phyloP scores from a whole-genome alignment of 2,329 filamentous ascomycete genomes.

The Cyphellophora attinorum region DNA sequence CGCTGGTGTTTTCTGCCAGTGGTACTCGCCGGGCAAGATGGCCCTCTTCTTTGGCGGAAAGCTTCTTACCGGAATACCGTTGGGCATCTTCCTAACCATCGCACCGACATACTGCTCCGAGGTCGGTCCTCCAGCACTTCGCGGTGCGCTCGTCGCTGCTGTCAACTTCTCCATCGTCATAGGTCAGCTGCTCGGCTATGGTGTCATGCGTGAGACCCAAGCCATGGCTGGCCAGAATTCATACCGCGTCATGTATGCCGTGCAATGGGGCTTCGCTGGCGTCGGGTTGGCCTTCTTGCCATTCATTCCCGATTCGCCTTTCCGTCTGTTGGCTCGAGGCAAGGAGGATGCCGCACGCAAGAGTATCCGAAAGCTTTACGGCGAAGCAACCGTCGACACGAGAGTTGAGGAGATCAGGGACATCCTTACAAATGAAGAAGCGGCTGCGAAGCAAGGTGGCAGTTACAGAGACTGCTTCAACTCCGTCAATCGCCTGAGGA shows the following conservation, averaged over 20 bases:
- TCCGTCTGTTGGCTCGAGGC: not conserved
- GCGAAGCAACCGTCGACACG: too few species aligned
- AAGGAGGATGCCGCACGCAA: not conserved
- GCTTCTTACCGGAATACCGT: slow-evolving; percentile 1
- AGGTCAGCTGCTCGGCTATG: slow-evolving; percentile 2
- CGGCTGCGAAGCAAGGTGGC: too few species aligned
- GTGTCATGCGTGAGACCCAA: slow-evolving; percentile 2
- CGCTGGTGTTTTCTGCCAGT: too few species aligned
- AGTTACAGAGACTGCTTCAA: too few species aligned
- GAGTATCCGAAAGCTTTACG: not conserved
- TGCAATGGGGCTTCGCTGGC: slow-evolving; percentile 2
- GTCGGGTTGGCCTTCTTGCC: not conserved
- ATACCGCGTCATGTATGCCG: slow-evolving; percentile 3
- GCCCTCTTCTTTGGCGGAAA: slow-evolving; percentile 1
- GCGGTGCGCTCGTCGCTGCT: slow-evolving; percentile 2
- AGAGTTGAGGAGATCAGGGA: too few species aligned
- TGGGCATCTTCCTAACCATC: slow-evolving; percentile 1
- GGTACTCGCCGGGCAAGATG: too few species aligned
- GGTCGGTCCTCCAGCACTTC: slow-evolving; percentile 1
- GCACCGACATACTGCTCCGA: slow-evolving; percentile 2
- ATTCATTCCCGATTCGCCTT: slow-evolving; percentile 1
- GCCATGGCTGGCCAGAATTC: not conserved
- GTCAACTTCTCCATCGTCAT: slow-evolving; percentile 2
- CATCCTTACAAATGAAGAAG: too few species aligned
- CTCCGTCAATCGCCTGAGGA: too few species aligned